phyloP scores from a whole-genome alignment of 441 rosid genomes.

The Brassica balearica region DNA sequence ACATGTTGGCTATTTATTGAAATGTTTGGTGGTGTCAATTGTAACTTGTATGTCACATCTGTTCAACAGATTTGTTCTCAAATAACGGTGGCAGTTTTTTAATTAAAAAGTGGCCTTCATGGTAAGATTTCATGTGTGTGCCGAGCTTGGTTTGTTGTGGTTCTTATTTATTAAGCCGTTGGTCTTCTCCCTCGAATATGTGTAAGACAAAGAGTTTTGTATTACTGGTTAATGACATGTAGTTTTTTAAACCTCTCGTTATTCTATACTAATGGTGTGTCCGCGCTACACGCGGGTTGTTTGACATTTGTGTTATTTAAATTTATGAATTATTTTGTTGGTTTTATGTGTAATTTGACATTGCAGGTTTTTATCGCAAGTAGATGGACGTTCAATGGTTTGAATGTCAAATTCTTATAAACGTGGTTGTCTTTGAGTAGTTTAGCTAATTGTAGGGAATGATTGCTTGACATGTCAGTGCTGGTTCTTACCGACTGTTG shows the following conservation, averaged over 20 bases:
- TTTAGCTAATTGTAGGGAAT: neutral
- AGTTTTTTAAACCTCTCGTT: no score
- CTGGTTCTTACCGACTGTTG: neutral
- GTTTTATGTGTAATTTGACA: neutral
- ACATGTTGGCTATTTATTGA: neutral
- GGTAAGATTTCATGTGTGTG: neutral
- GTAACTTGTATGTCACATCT: neutral
- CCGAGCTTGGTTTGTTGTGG: neutral
- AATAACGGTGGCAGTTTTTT: neutral
- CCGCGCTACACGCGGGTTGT: neutral
- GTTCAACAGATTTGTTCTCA: neutral
- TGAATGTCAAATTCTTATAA: neutral
- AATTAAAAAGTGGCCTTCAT: neutral
- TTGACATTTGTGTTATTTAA: neutral
- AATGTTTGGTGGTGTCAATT: constrained; percentile 2
- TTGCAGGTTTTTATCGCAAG: neutral
- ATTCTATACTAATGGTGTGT: neutral
- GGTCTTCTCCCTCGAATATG: no score
- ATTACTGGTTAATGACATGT: no score
- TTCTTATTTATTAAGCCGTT: neutral
- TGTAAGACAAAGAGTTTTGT: no score
- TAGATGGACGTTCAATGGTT: neutral
- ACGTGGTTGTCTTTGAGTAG: neutral
- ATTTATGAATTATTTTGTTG: neutral
- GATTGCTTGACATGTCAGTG: neutral